Evolutionary conservation across 441 rosid species (phyloP), one percentile per base, ranked within the genome.

Genomic region (Theobroma grandiflorum): DNA sequence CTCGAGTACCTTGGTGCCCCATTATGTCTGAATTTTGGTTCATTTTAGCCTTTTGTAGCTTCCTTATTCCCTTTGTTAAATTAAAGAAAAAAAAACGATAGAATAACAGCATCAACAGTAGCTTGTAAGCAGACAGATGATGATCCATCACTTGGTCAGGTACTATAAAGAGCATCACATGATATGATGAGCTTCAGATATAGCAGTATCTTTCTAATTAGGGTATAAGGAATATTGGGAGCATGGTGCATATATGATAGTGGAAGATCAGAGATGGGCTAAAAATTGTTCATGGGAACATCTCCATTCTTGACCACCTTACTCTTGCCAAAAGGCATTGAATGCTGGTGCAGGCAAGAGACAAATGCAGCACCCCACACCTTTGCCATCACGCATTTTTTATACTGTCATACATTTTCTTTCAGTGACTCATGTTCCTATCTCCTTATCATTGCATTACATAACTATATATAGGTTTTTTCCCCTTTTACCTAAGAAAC

Each of bases 271-370:
- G 6, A 5, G 6, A 1, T 45, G 64, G 37, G 15, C 42, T 15
- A 6, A 31, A 4, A 40, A 10, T 42, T 35, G 50, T 77, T 80
- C 78, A 79, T 79, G 73, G 75, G 33, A 33, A 31, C 82, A 52
- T 68, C 11, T 74, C 12, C 64, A 59, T 16, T 47, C 38, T 49
- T 26, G 61, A 71, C 63, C 58, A 62, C 78, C 75, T 81, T 69
- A 74, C 58, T 57, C 26, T 82, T 78, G 83, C 84, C 85, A 84
- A 85, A 83, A 78, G 12, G 38, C 82, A 83, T 57, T 84, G 47
- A 84, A 77, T 88, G 86, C 76, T 55, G 55, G 37, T 75, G 75
- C 81, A 85, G 85, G 82, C 85, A 81, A 80, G 72, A 16, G 82
- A 80, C 85, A 81, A 31, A 14, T 74, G 58, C 82, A 40, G 69